Base-by-base conservation (phyloP, 192 early-diverging fungal species). In the Podila epicladia region DNA sequence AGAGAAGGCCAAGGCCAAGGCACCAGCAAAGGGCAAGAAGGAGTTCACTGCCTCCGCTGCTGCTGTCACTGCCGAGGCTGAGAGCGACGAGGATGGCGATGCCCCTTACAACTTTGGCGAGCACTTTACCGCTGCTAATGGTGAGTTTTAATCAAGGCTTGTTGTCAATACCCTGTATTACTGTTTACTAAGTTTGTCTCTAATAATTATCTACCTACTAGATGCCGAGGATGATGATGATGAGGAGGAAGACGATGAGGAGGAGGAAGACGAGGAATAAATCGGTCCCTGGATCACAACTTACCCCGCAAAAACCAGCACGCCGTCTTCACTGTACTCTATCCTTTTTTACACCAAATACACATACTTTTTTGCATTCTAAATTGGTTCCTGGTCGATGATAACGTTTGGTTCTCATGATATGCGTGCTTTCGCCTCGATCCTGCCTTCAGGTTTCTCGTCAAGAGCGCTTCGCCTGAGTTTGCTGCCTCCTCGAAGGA, bases 81-180 rank as follows among this genome's bases (percentile, higher is more conserved):
- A 60, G 6, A 58, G 37, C 2, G 67, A 64, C 2, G 62, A 63
- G 62, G 70, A 63, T 62, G 68, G 32, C 5, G 75, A 79, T 72
- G 75, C 75, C 28, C 75, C 75, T 22, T 79, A 79, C 41, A 67
- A 79, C 69, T 79, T 79, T 67, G 64, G 69, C 15, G 75, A 79
- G 41, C 75, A 79, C 53, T 79, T 79, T 64, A 50, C 61, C 19
- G 31, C 28, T 2, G 60, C 33, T 13, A 53, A 60, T 51, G 41
- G 38, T 11, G 62, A 58, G 53, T 26, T 55, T 55, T 51, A 33
- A 33, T 45, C 38, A 3, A 45, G 8, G 2, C 41, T 45, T 12
- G 11, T 3, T 15, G 15, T 33, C 33, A 6, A 15, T 45, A 15
- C 8, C 41, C 11, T 8, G 2, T 17, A 15, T 55, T 22, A 24